Base-by-base conservation (phyloP, 2,329 filamentous ascomycete species). In the Penicillium sp. region DNA sequence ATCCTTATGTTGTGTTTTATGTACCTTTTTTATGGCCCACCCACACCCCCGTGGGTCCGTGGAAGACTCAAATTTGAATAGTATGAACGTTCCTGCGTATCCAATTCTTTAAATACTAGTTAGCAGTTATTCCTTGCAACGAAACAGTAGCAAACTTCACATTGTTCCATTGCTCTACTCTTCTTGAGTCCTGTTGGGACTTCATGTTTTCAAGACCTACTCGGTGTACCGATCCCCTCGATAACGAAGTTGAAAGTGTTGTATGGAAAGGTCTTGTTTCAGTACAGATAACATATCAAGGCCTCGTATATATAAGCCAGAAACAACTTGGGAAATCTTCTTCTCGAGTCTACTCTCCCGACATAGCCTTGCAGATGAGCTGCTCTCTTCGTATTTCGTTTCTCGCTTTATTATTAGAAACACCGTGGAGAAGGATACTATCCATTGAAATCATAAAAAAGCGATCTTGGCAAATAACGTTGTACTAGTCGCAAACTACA, bases 181-280 rank as follows among this genome's bases (percentile, higher is more conserved):
- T 49, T 54, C 41, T 61, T 52, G 7, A 59, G 37, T 5, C 51
- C 56, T 4, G 61, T 56, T 17, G 3, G 10, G 13, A 55, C 61
- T 58, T 10, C 54, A 58, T 1, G 55, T 62, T 45, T 54, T 58
- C 10, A 66, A 49, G 1, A 61, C 46, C 27, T 63, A 62, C 43
- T 64, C 58, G 12, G 31, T 33, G 23, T 63, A 66, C 25, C 19
- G 49, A 3, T 60, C 57, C 0, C 59, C 67, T 65, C 69, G 21
- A 69, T 43, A 8, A 66, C 45, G n/a, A 58, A 65, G 8, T 69
- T 8, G 33, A 33, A 33, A 33, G 12, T 15, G 12, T 15, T 6
- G 5, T 15, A 15, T 15, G 12, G 31, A 33, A 33, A 33, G 12
- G 31, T 33, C 31, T 2, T 33, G 10, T 13, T 15, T 33, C 5